Evolutionary conservation across 441 rosid genomes (phyloP).

Genomic region (Rhodomyrtus psidioides): DNA sequence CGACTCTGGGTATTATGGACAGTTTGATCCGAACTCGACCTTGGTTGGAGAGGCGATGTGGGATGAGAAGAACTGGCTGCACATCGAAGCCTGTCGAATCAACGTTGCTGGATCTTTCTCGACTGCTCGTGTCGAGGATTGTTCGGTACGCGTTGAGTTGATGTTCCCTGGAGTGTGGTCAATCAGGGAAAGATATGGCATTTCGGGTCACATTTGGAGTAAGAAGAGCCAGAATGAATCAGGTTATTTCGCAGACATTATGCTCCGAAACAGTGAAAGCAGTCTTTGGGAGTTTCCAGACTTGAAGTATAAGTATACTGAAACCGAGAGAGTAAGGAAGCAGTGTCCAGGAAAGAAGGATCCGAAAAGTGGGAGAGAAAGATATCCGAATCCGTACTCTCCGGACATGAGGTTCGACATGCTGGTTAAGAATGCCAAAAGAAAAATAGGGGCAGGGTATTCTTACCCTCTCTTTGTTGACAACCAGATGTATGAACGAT

Average conservation of each 20-base stretch:
- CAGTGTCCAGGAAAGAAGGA: slow-evolving; percentile 3
- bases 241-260: slow-evolving; percentile 15
- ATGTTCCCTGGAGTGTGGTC: slow-evolving; percentile 20
- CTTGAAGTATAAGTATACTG: slow-evolving; percentile 22
- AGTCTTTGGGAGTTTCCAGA: background rate
- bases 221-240: slow-evolving; percentile 9
- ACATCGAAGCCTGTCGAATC: slow-evolving; percentile 15
- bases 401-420: slow-evolving; percentile 16
- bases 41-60: slow-evolving; percentile 32
- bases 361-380: background rate
- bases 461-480: slow-evolving; percentile 21
- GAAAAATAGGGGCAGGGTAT: slow-evolving; percentile 14
- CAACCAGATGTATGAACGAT: background rate
- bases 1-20: background rate
- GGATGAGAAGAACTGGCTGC: slow-evolving; percentile 18
- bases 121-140: slow-evolving; percentile 24
- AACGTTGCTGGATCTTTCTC: slow-evolving; percentile 12
- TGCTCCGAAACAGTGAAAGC: background rate
- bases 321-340: slow-evolving; percentile 10
- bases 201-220: slow-evolving; percentile 23
- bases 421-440: background rate
- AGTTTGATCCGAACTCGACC: slow-evolving; percentile 14
- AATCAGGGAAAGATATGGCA: slow-evolving; percentile 4
- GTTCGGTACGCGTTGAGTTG: slow-evolving; percentile 22
- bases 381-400: slow-evolving; percentile 15